Conservation (phyloP, 306 rosid genomes). For the Rubus idaeus region DNA sequence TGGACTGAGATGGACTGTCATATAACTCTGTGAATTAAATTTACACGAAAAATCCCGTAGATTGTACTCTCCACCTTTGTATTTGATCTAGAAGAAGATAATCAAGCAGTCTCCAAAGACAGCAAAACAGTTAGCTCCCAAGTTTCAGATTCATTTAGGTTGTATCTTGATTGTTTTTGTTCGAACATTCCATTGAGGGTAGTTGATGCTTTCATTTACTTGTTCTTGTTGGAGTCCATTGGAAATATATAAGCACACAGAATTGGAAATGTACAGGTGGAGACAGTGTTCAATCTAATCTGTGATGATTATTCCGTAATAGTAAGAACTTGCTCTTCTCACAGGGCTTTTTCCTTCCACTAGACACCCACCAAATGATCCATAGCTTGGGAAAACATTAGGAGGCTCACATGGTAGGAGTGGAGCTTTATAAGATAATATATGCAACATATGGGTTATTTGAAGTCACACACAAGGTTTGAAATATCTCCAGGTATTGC, state of each 20-base stretch:
- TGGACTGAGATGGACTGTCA: background rate
- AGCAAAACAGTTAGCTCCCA: background rate
- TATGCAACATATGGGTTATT: background rate
- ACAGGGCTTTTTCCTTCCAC: background rate
- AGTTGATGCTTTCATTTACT: background rate
- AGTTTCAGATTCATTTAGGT: background rate
- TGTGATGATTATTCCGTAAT: background rate
- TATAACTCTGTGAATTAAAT: background rate
- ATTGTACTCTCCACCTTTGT: background rate
- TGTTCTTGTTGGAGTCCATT: background rate
- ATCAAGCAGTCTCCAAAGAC: background rate
- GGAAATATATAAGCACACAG: background rate
- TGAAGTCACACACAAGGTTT: background rate
- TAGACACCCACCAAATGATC: background rate
- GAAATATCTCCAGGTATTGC: background rate
- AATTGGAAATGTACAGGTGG: background rate
- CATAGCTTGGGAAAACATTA: background rate
- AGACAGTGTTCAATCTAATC: background rate
- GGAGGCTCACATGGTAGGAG: conserved; percentile 1
- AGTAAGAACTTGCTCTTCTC: background rate
- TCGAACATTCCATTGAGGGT: background rate
- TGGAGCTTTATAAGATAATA: background rate
- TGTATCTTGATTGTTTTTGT: background rate
- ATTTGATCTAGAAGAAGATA: background rate
- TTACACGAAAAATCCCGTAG: background rate